Percentiles rank a stretch among this genome's conserved stretches.
These are phyloP conservation scores for Ophiostoma himal-ulmi DNA, from an alignment of 2,329 filamentous ascomycete species.

Conservation along the genomic window DNA sequence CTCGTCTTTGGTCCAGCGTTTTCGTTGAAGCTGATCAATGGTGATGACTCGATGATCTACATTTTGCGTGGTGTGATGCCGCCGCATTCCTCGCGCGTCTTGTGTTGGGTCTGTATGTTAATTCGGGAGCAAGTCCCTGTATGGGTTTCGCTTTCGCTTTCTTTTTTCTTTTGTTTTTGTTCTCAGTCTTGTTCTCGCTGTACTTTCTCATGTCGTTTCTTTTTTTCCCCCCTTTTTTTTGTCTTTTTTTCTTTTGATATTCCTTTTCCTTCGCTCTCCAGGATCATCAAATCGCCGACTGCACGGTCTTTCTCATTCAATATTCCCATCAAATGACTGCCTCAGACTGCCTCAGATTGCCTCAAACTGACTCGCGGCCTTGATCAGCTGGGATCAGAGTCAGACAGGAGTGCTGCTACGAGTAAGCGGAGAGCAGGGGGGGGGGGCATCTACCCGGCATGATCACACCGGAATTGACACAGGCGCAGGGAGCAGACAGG, in stretches of 20 bases:
- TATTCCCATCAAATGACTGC: background rate
- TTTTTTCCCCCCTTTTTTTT: too few species aligned
- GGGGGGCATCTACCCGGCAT: background rate
- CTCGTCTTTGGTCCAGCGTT: background rate
- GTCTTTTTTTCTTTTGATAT: background rate
- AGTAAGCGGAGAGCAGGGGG: background rate
- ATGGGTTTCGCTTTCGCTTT: background rate
- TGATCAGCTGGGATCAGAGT: background rate
- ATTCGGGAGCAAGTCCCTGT: background rate
- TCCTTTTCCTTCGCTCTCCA: background rate
- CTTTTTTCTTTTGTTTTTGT: background rate
- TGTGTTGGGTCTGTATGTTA: background rate
- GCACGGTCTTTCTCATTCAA: constrained; percentile 1
- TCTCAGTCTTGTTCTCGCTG: background rate
- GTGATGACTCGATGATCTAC: background rate
- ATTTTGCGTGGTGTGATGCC: constrained; percentile 6
- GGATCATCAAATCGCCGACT: background rate
- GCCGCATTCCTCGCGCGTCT: background rate
- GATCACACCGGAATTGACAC: background rate
- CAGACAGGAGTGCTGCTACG: background rate
- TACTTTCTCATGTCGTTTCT: background rate
- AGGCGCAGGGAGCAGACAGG: background rate
- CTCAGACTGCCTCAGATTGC: background rate
- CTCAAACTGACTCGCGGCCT: background rate
- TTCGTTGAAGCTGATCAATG: background rate